Evolutionary conservation across 352 stramenopile species (phyloP).

Genomic region (Globisporangium rhizosaccharum): DNA sequence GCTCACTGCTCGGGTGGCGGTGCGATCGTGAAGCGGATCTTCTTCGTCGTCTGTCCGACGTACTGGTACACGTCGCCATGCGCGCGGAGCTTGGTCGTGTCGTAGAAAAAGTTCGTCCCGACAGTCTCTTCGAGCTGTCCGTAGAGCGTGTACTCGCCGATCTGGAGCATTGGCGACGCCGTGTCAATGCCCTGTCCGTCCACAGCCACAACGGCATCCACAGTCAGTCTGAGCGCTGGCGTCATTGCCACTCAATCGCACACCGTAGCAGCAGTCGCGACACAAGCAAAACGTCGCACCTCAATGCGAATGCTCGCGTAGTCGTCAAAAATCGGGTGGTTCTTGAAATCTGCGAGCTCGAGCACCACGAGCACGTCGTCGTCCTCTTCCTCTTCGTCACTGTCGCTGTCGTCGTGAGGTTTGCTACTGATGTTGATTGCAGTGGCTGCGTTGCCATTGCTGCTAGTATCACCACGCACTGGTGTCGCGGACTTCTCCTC

Average conservation of each 20-base stretch:
- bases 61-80: constrained; percentile 47
- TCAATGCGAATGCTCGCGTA: constrained; percentile 57
- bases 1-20: constrained; percentile 17
- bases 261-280: neutral
- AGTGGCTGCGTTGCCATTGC: constrained; percentile 1
- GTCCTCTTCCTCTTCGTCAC: constrained; percentile 44
- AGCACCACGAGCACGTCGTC: constrained; percentile 69
- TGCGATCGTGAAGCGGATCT: constrained; percentile 78
- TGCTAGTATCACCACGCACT: neutral
- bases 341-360: constrained; percentile 77
- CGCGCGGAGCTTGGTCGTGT: constrained; percentile 37
- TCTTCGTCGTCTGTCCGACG: constrained; percentile 66
- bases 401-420: constrained; percentile 9
- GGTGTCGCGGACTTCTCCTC: neutral
- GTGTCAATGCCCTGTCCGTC: constrained; percentile 58
- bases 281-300: constrained; percentile 21
- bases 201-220: neutral
- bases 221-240: neutral
- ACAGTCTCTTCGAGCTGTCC: constrained; percentile 69
- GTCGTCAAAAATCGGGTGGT: constrained; percentile 72
- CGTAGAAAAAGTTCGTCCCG: constrained; percentile 78
- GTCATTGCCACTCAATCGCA: neutral
- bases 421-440: too few relatives aligned
- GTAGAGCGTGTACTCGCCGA: constrained; percentile 68
- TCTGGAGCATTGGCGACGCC: constrained; percentile 47